Evolutionary conservation across 2,329 filamentous ascomycete species (phyloP), one percentile per base, ranked within the genome.

Genomic region (Chrysosporium queenslandicum): DNA sequence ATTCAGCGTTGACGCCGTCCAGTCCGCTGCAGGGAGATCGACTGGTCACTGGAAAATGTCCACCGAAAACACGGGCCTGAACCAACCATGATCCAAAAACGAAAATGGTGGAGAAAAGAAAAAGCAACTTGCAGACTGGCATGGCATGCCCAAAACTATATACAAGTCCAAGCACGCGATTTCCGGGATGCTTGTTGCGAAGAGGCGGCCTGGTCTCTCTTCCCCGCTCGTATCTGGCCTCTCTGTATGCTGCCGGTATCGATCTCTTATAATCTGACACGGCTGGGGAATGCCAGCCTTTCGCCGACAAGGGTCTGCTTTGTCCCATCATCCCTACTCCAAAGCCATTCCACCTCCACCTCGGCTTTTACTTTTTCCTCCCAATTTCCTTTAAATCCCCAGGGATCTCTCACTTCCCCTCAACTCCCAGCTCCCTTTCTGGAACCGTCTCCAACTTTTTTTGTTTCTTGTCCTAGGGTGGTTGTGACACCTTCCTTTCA

Each of bases 211-310:
- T n/a, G n/a, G n/a, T n/a, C 5, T 20, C 3, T 27, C 25, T 20
- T 6, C 42, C 42, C 42, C 42, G 29, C 42, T 32, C 42, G 27
- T 46, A 46, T 32, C 23, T 16, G 41, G 42, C 42, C n/a, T n/a
- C n/a, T n/a, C 12, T 27, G 40, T 27, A 43, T 23, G 11, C 14
- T 32, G 27, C 42, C 16, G 42, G 14, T 46, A 14, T 30, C 42
- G 39, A 30, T 32, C 25, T 45, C 18, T 25, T 12, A 8, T 21
- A 36, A 34, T 46, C 29, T 23, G 43, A 46, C 43, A 46, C 30
- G 43, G 43, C 43, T 46, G 29, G 30, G 30, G 29, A 23, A 36
- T 46, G 29, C 43, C 43, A 46, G 30, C 43, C 29, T 36, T 34
- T 23, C 29, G 3, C 9, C n/a, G 43, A 46, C 43, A 20, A 46